Conservation (phyloP, 495 filamentous ascomycete species). For the Penicillium coprophilum region DNA sequence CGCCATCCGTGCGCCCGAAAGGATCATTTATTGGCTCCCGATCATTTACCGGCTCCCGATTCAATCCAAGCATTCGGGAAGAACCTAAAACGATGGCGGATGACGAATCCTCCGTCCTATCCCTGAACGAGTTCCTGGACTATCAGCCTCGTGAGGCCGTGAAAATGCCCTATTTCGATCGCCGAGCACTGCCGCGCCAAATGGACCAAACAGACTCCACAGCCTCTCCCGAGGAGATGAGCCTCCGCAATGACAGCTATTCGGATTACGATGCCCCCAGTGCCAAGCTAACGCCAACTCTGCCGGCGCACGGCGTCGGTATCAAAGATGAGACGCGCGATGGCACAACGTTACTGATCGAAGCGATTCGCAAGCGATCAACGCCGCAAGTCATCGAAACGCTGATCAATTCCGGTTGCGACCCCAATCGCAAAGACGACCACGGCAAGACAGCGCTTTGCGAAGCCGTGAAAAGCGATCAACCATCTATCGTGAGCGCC, state of each 20-base stretch:
- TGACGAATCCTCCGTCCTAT: constrained; percentile 23
- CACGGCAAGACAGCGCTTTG: constrained; percentile 55
- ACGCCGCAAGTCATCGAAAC: constrained; percentile 44
- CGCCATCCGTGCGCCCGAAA: constrained; percentile 24
- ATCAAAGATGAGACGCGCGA: constrained; percentile 39
- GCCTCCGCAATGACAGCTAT: too few relatives aligned
- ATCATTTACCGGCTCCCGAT: too few relatives aligned
- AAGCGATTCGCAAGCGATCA: constrained; percentile 46
- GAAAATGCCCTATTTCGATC: background rate
- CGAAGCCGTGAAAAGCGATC: constrained; percentile 53
- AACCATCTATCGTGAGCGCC: constrained; percentile 46
- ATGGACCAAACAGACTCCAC: background rate
- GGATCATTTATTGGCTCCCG: too few relatives aligned
- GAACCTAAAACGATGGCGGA: constrained; percentile 3
- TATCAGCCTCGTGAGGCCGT: constrained; percentile 2
- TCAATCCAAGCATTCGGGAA: background rate
- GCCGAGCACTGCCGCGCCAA: background rate
- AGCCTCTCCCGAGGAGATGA: too few relatives aligned
- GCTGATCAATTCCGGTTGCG: constrained; percentile 47
- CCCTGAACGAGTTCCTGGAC: constrained; percentile 16
- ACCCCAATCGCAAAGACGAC: constrained; percentile 52
- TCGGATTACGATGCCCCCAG: too few relatives aligned
- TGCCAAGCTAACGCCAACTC: constrained; percentile 38
- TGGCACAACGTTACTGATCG: constrained; percentile 48
- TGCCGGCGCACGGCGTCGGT: constrained; percentile 51